A percentile compares a stretch with the other conserved stretches of the same genome.
These are phyloP conservation scores for Ceratocystis eucalypticola DNA, from an alignment of 2,329 filamentous ascomycete species.

Conservation along the genomic window DNA sequence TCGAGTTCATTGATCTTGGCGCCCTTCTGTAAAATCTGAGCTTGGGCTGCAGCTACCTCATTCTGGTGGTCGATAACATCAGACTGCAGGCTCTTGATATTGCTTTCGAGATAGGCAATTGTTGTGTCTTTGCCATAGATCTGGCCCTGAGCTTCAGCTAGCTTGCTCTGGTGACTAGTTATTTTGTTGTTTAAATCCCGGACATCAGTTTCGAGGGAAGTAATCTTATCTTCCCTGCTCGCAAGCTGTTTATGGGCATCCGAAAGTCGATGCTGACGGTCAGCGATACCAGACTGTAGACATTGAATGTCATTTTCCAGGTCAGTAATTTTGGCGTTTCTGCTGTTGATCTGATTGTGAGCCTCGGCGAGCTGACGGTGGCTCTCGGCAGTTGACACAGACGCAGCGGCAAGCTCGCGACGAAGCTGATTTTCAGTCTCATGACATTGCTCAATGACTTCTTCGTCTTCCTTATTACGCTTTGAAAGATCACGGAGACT, in stretches of 20 bases:
- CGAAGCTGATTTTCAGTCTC: slow-evolving; percentile 41
- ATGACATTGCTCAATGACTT: slow-evolving; percentile 47
- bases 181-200: slow-evolving; percentile 37
- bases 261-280: slow-evolving; percentile 31
- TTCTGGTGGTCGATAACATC: slow-evolving; percentile 34
- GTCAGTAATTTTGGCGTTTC: slow-evolving; percentile 31
- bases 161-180: slow-evolving; percentile 33
- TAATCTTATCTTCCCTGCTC: slow-evolving; percentile 29
- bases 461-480: slow-evolving; percentile 36
- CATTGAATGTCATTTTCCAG: slow-evolving; percentile 38
- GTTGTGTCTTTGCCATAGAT: slow-evolving; percentile 29
- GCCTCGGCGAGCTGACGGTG: slow-evolving; percentile 30
- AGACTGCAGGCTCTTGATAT: slow-evolving; percentile 37
- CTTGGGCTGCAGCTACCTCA: slow-evolving; percentile 29
- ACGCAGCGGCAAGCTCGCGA: slow-evolving; percentile 41
- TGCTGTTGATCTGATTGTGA: slow-evolving; percentile 27
- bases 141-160: slow-evolving; percentile 26
- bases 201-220: slow-evolving; percentile 37
- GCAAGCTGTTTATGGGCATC: slow-evolving; percentile 26
- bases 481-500: slow-evolving; percentile 38
- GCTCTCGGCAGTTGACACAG: slow-evolving; percentile 38
- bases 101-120: slow-evolving; percentile 36
- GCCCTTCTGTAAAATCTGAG: slow-evolving; percentile 29
- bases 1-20: slow-evolving; percentile 35
- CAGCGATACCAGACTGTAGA: slow-evolving; percentile 36